Percentiles rank a stretch among this genome's conserved stretches.
Evolutionary conservation across 805 yeast species (phyloP).

Genomic region (Nakazawaea ishiwadae): DNA sequence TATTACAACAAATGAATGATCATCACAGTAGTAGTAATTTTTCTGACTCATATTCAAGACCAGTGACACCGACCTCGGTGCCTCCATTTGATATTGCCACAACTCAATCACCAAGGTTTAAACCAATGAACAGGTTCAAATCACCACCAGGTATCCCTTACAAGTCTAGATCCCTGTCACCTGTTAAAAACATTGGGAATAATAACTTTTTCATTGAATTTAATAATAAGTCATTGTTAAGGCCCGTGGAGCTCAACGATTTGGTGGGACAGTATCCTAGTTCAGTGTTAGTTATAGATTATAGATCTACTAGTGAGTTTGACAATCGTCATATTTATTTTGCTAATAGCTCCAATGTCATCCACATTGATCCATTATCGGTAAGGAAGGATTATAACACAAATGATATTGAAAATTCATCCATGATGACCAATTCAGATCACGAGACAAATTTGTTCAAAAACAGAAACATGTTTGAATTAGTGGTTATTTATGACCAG

Average conservation of each 20-base stretch:
- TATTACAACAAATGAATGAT: too few relatives aligned
- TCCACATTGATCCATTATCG: constrained; percentile 74
- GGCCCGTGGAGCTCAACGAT: constrained; percentile 19
- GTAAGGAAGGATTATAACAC: constrained; percentile 49
- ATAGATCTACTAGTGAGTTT: constrained; percentile 57
- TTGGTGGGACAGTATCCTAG: constrained; percentile 26
- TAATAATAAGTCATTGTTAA: neutral
- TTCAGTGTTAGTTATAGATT: constrained; percentile 61
- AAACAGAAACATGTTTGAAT: constrained; percentile 49
- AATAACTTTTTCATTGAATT: neutral
- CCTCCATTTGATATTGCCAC: neutral
- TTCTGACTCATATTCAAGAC: too few relatives aligned
- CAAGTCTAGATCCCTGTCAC: neutral
- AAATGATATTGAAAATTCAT: constrained; percentile 58
- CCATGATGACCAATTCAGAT: constrained; percentile 53
- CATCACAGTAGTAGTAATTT: too few relatives aligned
- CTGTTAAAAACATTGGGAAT: neutral
- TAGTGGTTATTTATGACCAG: constrained; percentile 62
- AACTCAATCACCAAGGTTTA: neutral
- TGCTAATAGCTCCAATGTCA: constrained; percentile 37
- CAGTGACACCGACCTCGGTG: neutral
- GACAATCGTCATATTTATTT: constrained; percentile 56
- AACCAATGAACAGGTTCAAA: neutral
- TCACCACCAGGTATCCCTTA: neutral
- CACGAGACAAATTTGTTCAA: constrained; percentile 51